A percentile compares a stretch with the other conserved stretches of the same genome.
Evolutionary conservation across 2,329 filamentous ascomycete species (phyloP).

Genomic region (Fusarium denticulatum): DNA sequence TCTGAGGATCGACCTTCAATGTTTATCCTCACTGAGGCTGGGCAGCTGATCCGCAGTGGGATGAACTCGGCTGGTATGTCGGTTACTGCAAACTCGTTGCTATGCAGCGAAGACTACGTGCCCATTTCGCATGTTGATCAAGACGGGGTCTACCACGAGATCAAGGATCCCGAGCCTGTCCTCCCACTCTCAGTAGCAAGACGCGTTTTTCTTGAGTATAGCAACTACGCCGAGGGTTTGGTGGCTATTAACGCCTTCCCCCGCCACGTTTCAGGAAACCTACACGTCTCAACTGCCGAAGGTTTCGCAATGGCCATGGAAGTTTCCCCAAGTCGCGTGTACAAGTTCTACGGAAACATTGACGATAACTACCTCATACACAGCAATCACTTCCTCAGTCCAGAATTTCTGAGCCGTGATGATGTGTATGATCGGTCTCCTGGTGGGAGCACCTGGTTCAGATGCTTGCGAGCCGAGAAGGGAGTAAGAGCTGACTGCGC

Average conservation of each 20-base stretch:
- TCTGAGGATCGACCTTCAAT: neutral
- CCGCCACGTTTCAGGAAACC: neutral
- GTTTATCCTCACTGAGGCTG: neutral
- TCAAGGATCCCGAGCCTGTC: neutral
- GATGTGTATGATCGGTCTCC: neutral
- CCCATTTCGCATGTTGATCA: neutral
- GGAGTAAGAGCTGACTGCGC: neutral
- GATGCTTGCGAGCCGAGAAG: neutral
- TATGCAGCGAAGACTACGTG: neutral
- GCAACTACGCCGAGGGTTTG: accelerated
- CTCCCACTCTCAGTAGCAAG: neutral
- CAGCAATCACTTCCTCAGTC: neutral
- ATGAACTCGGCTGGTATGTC: neutral
- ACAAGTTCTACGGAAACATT: neutral
- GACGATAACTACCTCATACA: neutral
- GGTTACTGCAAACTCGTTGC: neutral
- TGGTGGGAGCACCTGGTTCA: neutral
- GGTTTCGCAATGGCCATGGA: neutral
- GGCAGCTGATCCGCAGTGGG: neutral
- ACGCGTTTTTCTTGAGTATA: neutral
- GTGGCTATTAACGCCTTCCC: neutral
- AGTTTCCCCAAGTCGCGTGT: neutral
- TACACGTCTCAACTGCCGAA: neutral
- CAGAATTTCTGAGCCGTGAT: neutral
- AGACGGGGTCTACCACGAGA: neutral